phyloP scores from a whole-genome alignment of 768 basidiomycete species.

The Tephrocybe sp. region DNA sequence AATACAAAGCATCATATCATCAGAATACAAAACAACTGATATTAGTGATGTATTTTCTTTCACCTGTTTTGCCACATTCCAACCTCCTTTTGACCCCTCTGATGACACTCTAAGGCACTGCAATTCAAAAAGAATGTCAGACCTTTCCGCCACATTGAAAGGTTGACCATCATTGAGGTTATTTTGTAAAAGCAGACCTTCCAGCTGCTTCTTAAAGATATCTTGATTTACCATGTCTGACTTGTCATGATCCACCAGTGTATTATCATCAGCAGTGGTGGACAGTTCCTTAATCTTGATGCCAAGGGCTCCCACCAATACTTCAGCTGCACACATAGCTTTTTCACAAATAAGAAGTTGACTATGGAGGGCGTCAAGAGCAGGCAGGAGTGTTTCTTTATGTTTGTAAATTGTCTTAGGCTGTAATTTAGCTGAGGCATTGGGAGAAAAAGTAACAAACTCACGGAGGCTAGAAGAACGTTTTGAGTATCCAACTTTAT shows the following conservation, averaged over 20 bases:
- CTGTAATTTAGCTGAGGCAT: background rate
- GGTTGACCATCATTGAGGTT: conserved; percentile 7
- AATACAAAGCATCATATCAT: background rate
- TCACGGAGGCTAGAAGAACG: conserved; percentile 26
- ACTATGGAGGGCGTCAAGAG: conserved; percentile 23
- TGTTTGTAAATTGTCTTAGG: conserved; percentile 20
- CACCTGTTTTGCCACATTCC: background rate
- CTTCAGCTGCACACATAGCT: conserved; percentile 27
- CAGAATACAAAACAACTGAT: background rate
- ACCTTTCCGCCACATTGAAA: conserved; percentile 14
- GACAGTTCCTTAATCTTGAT: conserved; percentile 32
- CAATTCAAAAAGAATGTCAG: conserved; percentile 23
- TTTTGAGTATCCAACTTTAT: conserved; percentile 21
- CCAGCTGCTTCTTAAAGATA: conserved; percentile 15
- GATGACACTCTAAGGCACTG: background rate
- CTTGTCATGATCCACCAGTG: background rate
- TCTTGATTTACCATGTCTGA: background rate
- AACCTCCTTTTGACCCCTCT: background rate
- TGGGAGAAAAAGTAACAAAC: background rate
- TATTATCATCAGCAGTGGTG: background rate
- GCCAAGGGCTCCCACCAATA: conserved; percentile 29
- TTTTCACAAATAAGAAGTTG: conserved; percentile 17
- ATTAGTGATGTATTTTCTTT: conserved; percentile 2
- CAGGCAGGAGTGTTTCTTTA: conserved; percentile 20
- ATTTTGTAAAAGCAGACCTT: background rate